These are phyloP conservation scores for Nelumbo lutea DNA, from an alignment of 164 flowering plant genomes.

Conservation along the genomic window DNA sequence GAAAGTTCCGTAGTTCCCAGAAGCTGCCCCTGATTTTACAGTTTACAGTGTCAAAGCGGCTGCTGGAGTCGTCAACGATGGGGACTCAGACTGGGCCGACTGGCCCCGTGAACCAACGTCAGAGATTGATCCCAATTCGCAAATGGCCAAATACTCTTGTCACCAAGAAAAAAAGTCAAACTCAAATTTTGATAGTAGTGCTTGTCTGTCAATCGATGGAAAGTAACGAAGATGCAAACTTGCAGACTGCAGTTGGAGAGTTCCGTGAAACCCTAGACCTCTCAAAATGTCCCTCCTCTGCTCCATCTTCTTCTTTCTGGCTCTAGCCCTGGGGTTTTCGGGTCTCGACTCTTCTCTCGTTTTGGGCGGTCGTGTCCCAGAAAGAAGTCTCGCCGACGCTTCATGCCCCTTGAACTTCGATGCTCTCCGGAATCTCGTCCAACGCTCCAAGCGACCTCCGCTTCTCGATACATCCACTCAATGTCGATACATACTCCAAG, in stretches of 20 bases:
- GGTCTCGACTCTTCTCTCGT: background rate
- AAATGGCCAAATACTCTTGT: too few species aligned
- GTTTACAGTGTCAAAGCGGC: background rate
- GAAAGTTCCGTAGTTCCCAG: too few species aligned
- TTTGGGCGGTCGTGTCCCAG: background rate
- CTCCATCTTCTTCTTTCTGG: constrained; percentile 9
- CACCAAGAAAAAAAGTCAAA: too few species aligned
- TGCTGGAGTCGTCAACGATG: background rate
- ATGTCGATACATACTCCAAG: constrained; percentile 38
- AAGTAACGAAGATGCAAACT: background rate
- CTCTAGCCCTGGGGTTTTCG: constrained; percentile 1
- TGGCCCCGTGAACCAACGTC: too few species aligned
- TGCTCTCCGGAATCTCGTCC: constrained; percentile 22
- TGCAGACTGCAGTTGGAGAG: background rate
- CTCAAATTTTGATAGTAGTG: too few species aligned
- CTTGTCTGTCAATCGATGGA: too few species aligned
- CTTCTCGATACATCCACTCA: constrained; percentile 2
- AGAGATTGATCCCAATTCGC: too few species aligned
- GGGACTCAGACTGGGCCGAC: too few species aligned
- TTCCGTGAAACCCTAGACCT: background rate
- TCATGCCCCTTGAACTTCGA: constrained; percentile 45
- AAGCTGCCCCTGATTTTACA: too few species aligned
- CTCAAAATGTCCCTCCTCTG: constrained; percentile 16
- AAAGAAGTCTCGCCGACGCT: constrained; percentile 12
- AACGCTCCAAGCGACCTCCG: background rate